These are phyloP conservation scores for Glycyrrhiza uralensis DNA, from an alignment of 306 rosid species.

Conservation along the genomic window DNA sequence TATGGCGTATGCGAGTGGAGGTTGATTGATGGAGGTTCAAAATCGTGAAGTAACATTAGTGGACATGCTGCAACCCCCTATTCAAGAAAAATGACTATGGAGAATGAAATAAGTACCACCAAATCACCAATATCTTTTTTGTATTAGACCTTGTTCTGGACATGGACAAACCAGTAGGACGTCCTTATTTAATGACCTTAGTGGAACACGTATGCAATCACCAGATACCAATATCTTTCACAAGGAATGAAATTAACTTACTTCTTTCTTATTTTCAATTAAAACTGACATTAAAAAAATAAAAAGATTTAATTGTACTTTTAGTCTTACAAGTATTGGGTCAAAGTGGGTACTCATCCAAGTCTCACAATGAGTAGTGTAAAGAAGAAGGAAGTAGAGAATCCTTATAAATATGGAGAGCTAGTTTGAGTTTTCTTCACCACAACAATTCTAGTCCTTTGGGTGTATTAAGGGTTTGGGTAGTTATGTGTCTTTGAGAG, in stretches of 20 bases:
- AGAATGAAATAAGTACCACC: conserved; percentile 8
- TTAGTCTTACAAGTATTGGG: too few species aligned
- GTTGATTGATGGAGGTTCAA: background rate
- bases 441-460: too few species aligned
- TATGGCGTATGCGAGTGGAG: background rate
- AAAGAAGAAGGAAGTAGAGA: too few species aligned
- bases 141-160: background rate
- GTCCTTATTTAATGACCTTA: conserved; percentile 32
- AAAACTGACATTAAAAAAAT: background rate
- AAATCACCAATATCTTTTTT: background rate
- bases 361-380: too few species aligned
- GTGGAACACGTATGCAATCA: conserved; percentile 69
- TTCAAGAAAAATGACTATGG: conserved; percentile 9
- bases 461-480: too few species aligned
- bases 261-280: background rate
- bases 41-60: conserved; percentile 12
- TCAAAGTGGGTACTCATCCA: too few species aligned
- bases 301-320: too few species aligned
- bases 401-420: too few species aligned
- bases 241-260: background rate
- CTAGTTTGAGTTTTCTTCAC: too few species aligned
- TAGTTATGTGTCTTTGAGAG: too few species aligned
- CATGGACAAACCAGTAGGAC: background rate
- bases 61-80: conserved; percentile 8
- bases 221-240: conserved; percentile 17